Evolutionary conservation across 2,329 filamentous ascomycete genomes (phyloP).

Genomic region (Alternaria triticimaculans): DNA sequence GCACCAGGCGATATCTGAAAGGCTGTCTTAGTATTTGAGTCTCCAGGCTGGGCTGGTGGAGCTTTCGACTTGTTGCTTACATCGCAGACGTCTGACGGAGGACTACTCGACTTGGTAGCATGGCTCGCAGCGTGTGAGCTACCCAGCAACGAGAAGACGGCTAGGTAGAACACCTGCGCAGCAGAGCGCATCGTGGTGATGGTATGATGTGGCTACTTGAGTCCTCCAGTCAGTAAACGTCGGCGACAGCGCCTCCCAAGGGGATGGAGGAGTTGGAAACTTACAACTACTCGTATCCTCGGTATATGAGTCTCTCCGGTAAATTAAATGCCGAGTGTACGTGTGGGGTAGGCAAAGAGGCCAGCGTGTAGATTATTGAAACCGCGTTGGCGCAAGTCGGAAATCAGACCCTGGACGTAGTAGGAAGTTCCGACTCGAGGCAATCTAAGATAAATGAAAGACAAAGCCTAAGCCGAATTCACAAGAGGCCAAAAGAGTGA

Average conservation of each 20-base stretch:
- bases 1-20: constrained; percentile 82
- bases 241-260: constrained; percentile 30
- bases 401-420: constrained; percentile 26
- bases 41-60: constrained; percentile 24
- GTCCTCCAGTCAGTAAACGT: constrained; percentile 45
- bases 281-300: constrained; percentile 21
- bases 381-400: constrained; percentile 24
- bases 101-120: constrained; percentile 44
- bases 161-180: constrained; percentile 65
- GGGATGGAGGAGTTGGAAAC: constrained; percentile 18
- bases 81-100: constrained; percentile 60
- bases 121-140: constrained; percentile 53
- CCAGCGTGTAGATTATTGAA: constrained; percentile 44
- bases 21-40: constrained; percentile 44
- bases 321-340: constrained; percentile 26
- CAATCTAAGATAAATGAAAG: constrained; percentile 33
- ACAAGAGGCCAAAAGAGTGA: constrained; percentile 15
- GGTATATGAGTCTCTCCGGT: constrained; percentile 32
- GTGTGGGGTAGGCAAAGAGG: constrained; percentile 44
- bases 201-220: constrained; percentile 19
- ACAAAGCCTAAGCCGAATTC: constrained; percentile 18
- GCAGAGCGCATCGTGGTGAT: constrained; percentile 58
- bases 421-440: constrained; percentile 23
- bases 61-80: constrained; percentile 54
- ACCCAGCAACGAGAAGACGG: constrained; percentile 65